Base-by-base conservation (phyloP, 345 rosid genomes). In the Psidium friedrichsthalianum region DNA sequence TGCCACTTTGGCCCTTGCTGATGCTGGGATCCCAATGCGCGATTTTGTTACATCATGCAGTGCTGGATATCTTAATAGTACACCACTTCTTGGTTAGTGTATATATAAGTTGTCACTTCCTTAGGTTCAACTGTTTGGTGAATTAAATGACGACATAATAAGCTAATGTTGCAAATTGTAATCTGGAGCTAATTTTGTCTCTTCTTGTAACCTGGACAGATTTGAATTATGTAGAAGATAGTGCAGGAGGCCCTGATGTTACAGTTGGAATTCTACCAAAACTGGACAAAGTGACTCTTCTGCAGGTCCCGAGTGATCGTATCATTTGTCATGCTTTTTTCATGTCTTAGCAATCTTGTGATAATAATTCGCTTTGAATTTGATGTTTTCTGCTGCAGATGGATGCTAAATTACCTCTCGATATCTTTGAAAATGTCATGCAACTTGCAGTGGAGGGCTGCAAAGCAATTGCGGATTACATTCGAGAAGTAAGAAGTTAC, bases 1-100 rank as follows among this genome's bases (percentile, higher is more conserved):
- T 25, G 99, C 99, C 29, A 94, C 97, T 69, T 90, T 97, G 92
- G 99, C 99, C n/a, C 94, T 97, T 27, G 96, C 98, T 44, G 99
- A 97, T 91, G 99, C 99, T 56, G 99, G 98, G 64, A 95, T 97
- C 85, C 99, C 99, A n/a, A 96, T 97, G 98, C 92, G 92, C 49
- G 99, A 97, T 91, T 88, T 97, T 11, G 98, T 93, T 83, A 95
- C 98, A 83, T 97, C 99, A 0, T 97, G 99, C 89, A 95, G 99
- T 92, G 92, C 99, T 82, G 99, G 98, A 83, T 97, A 94, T 90
- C 95, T 96, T 82, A 96, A 96, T 88, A 90, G 93, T 85, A 95
- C 95, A 85, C 95, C 99, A 78, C 91, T 97, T 47, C 98, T 97
- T 82, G 99, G 98, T 92, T 86, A 61, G 85, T 56, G 84, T 84